Evolutionary conservation across 257 asterid genomes (phyloP), one percentile per base, ranked within the genome.

Genomic region (Solanum ahanhuiri): DNA sequence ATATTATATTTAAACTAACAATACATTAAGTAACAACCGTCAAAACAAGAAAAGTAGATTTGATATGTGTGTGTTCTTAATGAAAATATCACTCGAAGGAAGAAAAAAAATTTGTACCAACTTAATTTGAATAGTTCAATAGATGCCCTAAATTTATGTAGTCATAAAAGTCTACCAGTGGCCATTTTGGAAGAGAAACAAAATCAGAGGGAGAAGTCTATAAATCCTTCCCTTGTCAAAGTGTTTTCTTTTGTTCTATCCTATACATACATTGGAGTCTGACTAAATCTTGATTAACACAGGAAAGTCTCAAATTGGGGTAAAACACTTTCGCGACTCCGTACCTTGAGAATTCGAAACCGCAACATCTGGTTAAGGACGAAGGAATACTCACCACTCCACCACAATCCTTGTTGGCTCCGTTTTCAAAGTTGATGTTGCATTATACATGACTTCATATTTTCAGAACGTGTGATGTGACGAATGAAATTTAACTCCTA

Each of bases 291-390:
- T 2, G 3, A 54, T 54, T 6, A 6, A 54, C 2, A 54, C 1
- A 1, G 4, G 3, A 18, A 54, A 54, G 10, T 18, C 10, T 54
- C 2, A 54, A 1, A 18, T 54, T 54, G 1, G 0, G 2, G n/a
- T 54, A 54, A 54, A 54, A 17, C 63, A 6, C 63, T 6, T 18
- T 0, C 10, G 11, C 0, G 3, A 54, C 2, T 54, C 4, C 2
- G 2, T 54, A 18, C 1, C 1, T 0, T 2, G 8, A 18, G 4
- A 0, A 54, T 2, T 54, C 1, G 4, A 18, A 54, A 8, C 4
- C 7, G 10, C 18, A 54, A 18, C 3, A 1, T 54, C 4, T 54
- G 0, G 0, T 17, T 17, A 54, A 54, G 9, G 0, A 17, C 3
- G n/a, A 54, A 54, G 0, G 0, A 6, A 6, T 54, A 17, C 0